Evolutionary conservation across 805 yeast species (phyloP).

Genomic region (Wickerhamiella azymoides): DNA sequence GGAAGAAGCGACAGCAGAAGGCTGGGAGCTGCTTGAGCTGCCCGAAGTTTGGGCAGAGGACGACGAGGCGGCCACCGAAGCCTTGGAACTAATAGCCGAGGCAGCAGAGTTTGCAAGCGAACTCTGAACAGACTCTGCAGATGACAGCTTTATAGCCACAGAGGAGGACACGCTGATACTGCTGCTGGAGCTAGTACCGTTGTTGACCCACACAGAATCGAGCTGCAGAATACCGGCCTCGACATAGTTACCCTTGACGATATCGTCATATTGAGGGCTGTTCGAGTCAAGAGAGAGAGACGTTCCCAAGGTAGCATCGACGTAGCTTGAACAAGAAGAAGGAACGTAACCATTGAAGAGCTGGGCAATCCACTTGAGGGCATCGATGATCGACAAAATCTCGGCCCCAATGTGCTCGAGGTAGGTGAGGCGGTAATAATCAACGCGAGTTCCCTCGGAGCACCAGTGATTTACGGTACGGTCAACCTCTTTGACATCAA

Average conservation of each 20-base stretch:
- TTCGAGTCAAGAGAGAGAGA: neutral
- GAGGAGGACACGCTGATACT: neutral
- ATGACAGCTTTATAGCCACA: neutral
- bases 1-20: neutral
- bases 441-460: constrained; percentile 14
- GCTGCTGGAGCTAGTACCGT: neutral
- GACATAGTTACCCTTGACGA: constrained; percentile 2
- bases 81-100: neutral
- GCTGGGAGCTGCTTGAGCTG: too few species aligned
- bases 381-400: neutral
- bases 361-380: neutral
- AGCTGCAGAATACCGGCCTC: constrained; percentile 1
- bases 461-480: constrained; percentile 17
- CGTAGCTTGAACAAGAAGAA: neutral
- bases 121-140: neutral
- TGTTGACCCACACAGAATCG: neutral
- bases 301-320: neutral
- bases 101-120: neutral
- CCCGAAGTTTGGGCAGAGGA: too few species aligned
- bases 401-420: neutral
- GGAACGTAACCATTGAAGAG: neutral
- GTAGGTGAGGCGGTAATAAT: constrained; percentile 7
- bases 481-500: constrained; percentile 13
- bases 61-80: neutral
- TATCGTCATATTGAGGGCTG: neutral